Conservation (phyloP, 805 yeast species). For the Schizosaccharomyces japonicus region DNA sequence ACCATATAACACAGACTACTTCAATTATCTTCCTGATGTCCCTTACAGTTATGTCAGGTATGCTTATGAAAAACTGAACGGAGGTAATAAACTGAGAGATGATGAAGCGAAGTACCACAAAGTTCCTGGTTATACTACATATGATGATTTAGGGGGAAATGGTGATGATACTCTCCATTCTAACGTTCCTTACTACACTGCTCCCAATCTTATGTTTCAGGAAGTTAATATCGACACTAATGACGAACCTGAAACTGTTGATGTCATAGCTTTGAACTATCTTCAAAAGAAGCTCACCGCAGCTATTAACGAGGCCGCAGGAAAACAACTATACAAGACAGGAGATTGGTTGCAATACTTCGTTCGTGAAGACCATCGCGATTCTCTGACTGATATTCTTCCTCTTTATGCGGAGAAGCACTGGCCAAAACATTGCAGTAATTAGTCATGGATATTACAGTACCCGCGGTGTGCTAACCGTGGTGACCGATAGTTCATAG, state of each 20-base stretch:
- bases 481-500: too few relatives aligned
- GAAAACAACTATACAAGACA: too few relatives aligned
- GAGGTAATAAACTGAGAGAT: not conserved
- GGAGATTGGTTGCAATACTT: not conserved
- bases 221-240: not conserved
- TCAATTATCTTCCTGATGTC: not conserved
- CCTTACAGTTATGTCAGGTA: not conserved
- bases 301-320: not conserved
- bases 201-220: not conserved
- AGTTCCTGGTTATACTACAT: not conserved
- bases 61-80: not conserved
- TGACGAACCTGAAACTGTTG: not conserved
- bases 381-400: not conserved
- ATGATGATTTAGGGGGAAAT: not conserved
- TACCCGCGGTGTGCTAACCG: too few relatives aligned
- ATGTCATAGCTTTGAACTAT: not conserved
- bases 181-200: not conserved
- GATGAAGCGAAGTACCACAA: not conserved
- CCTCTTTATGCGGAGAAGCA: not conserved
- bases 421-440: too few relatives aligned
- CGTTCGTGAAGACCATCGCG: not conserved
- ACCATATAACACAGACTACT: not conserved
- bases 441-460: too few relatives aligned
- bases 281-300: not conserved
- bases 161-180: not conserved